These are phyloP conservation scores for Ogataea ganodermae DNA, from an alignment of 805 yeast species.

Conservation along the genomic window DNA sequence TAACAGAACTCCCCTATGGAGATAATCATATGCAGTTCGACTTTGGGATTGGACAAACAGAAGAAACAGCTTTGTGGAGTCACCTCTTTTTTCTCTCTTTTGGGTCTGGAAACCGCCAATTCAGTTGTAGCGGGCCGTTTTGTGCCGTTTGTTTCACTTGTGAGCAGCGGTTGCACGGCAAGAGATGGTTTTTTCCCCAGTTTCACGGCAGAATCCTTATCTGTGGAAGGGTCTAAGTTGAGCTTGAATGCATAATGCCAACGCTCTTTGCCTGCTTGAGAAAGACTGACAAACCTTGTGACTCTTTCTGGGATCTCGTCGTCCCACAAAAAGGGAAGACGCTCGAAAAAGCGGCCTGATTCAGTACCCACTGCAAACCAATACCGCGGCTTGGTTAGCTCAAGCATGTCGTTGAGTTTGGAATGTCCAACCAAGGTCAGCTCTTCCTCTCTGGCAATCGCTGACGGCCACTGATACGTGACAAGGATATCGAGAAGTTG, in stretches of 20 bases:
- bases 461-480: constrained; percentile 61
- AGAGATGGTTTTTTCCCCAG: constrained; percentile 16
- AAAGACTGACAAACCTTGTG: constrained; percentile 69
- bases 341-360: constrained; percentile 51
- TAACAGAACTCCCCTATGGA: constrained; percentile 70
- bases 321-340: constrained; percentile 60
- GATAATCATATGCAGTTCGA: constrained; percentile 78
- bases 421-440: constrained; percentile 46
- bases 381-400: constrained; percentile 57
- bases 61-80: constrained; percentile 72
- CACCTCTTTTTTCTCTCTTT: constrained; percentile 41
- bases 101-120: constrained; percentile 9
- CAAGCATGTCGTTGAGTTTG: constrained; percentile 49
- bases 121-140: constrained; percentile 3
- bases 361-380: constrained; percentile 62
- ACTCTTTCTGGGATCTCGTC: constrained; percentile 35
- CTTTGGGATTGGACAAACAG: constrained; percentile 76
- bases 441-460: constrained; percentile 47
- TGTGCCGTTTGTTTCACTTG: neutral
- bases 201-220: constrained; percentile 20
- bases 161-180: neutral
- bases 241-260: constrained; percentile 79
- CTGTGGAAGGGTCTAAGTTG: constrained; percentile 30
- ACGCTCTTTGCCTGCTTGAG: constrained; percentile 54
- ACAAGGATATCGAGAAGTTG: constrained; percentile 54